Evolutionary conservation across 2,329 filamentous ascomycete species (phyloP), one percentile per base, ranked within the genome.

Genomic region (Geosmithia flava): DNA sequence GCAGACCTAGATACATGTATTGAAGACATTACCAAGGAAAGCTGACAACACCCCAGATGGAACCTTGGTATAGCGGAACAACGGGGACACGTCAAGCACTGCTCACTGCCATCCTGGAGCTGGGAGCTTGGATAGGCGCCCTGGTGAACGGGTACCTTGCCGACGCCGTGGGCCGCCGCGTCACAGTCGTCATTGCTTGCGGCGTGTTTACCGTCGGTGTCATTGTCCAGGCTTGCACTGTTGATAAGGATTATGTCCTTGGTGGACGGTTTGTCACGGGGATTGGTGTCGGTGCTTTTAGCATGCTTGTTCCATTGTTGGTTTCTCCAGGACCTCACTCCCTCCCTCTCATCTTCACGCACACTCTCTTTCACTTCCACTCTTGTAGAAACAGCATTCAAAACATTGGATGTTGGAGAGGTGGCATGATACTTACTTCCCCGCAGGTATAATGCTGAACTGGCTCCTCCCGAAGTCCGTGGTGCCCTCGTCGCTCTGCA

Each of bases 111-210:
- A 87, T 87, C 53, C 76, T 89, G 23, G 83, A 88, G 59, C 74
- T 89, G 2, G 85, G 85, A 47, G 85, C 84, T 42, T 89, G 84
- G 84, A 59, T 87, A n/a, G 85, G 85, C 39, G 78, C 81, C 0
- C 63, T 90, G 3, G 69, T 83, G 41, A 84, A 78, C 2, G 81
- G 84, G 1, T 83, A 83, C 56, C 61, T 88, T n/a, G 84, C 84
- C 17, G 85, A 89, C 58, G 69, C 74, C 3, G 61, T 81, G 46
- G 84, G 80, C 2, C 73, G 85, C 44, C 87, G 87, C 61, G 81
- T 82, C 52, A 75, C 78, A 7, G 80, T 87, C 48, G 63, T 88
- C 16, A 71, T 86, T 33, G 81, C 81, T 11, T 78, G 76, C 1
- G 50, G 33, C 30, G 73, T 88, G 20, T 88, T 89, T 61, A 78